phyloP scores from a whole-genome alignment of 2,329 filamentous ascomycete genomes.

The Spiromastix sp. region DNA sequence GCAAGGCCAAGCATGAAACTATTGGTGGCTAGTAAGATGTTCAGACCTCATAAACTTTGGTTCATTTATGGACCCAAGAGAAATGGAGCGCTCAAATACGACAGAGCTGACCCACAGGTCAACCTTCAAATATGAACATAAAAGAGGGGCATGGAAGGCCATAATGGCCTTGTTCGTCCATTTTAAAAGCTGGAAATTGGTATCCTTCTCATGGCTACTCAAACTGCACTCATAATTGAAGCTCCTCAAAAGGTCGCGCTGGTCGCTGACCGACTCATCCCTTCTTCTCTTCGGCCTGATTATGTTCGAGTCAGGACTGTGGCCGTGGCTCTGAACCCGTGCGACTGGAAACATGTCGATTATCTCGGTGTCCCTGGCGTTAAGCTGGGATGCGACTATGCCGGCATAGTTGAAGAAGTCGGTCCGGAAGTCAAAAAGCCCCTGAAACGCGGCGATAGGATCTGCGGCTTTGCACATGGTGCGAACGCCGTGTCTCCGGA shows the following conservation, averaged over 20 bases:
- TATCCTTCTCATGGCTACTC: too few species aligned
- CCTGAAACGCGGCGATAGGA: constrained; percentile 21
- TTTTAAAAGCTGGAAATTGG: too few species aligned
- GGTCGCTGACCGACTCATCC: background rate
- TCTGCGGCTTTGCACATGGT: constrained; percentile 24
- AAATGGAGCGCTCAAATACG: too few species aligned
- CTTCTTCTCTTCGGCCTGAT: constrained; percentile 1
- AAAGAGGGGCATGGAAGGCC: background rate
- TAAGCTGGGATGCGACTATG: constrained; percentile 11
- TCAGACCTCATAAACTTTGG: too few species aligned
- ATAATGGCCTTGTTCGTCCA: too few species aligned
- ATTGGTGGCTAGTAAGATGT: too few species aligned
- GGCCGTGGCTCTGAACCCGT: constrained; percentile 16
- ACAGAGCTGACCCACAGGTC: background rate
- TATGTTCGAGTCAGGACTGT: constrained; percentile 10
- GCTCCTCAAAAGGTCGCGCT: background rate
- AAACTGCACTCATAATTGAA: too few species aligned
- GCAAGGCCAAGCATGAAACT: too few species aligned
- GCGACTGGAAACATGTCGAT: constrained; percentile 16
- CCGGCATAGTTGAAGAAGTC: constrained; percentile 7
- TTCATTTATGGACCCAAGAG: too few species aligned
- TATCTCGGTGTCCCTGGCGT: constrained; percentile 11
- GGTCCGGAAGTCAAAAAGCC: constrained; percentile 5
- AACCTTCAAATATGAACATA: background rate
- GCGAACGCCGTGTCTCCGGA: constrained; percentile 18